Evolutionary conservation across 768 basidiomycete genomes (phyloP).

Genomic region (Auricularia auricula-judae): DNA sequence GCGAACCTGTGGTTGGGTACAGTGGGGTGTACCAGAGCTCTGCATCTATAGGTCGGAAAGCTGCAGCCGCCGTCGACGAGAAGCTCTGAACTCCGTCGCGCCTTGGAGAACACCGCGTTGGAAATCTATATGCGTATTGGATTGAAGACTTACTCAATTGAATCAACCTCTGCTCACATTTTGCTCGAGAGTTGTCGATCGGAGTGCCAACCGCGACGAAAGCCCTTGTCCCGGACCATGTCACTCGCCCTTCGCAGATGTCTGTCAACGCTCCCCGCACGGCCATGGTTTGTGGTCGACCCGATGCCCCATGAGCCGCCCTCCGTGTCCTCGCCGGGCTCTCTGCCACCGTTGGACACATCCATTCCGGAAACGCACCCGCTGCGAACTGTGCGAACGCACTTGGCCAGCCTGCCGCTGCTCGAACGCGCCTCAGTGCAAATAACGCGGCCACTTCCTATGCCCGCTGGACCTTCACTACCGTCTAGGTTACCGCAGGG

Average conservation of each 20-base stretch:
- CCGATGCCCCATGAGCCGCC: background rate
- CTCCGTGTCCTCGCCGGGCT: too few relatives aligned
- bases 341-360: background rate
- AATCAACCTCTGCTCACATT: too few relatives aligned
- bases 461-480: constrained; percentile 47
- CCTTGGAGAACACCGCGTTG: too few relatives aligned
- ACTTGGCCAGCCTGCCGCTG: constrained; percentile 30
- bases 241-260: background rate
- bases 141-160: too few relatives aligned
- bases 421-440: constrained; percentile 50
- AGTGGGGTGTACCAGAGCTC: background rate
- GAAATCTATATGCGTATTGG: too few relatives aligned
- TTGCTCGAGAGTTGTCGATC: too few relatives aligned
- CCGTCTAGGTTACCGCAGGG: constrained; percentile 51
- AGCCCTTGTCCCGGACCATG: background rate
- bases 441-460: constrained; percentile 39
- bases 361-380: background rate
- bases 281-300: background rate
- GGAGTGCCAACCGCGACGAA: too few relatives aligned
- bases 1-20: constrained; percentile 3
- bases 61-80: too few relatives aligned
- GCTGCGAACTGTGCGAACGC: background rate
- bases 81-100: too few relatives aligned
- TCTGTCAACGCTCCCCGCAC: background rate
- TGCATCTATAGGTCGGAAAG: background rate